Evolutionary conservation across 495 filamentous ascomycete genomes (phyloP).

Genomic region (Rhypophila decipiens): DNA sequence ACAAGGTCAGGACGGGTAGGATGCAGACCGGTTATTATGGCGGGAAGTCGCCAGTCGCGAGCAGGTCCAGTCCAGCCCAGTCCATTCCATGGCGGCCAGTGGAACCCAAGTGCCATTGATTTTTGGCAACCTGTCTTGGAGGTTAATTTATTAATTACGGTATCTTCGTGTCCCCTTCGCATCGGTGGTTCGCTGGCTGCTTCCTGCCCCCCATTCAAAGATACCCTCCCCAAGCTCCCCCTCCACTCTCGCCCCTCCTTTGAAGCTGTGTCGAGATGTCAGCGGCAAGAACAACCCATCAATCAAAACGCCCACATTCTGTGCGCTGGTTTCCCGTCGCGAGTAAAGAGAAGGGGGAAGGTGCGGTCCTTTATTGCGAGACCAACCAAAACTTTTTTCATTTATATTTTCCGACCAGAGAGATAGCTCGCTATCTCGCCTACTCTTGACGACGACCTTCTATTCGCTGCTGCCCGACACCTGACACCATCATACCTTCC

Average conservation of each 20-base stretch:
- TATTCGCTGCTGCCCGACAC: background rate
- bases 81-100: too few relatives aligned
- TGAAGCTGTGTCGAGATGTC: background rate
- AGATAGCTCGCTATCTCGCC: background rate
- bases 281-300: constrained; percentile 12
- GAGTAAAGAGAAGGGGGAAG: constrained; percentile 3
- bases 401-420: too few relatives aligned
- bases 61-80: too few relatives aligned
- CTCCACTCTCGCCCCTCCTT: background rate
- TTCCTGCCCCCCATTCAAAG: background rate
- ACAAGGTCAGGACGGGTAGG: background rate
- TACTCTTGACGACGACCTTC: constrained; percentile 3
- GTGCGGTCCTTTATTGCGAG: constrained; percentile 10
- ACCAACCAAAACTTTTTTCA: constrained; percentile 5
- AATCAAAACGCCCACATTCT: constrained; percentile 10
- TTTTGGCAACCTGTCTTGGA: too few relatives aligned
- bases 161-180: too few relatives aligned
- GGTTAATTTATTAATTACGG: too few relatives aligned
- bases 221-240: background rate
- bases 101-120: too few relatives aligned
- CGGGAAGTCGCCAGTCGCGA: background rate
- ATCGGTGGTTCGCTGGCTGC: too few relatives aligned
- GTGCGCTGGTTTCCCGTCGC: constrained; percentile 14
- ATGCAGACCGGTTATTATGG: background rate
- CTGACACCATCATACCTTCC: too few relatives aligned